Conservation (phyloP, 495 filamentous ascomycete species). For the Corynascus novoguineensis region DNA sequence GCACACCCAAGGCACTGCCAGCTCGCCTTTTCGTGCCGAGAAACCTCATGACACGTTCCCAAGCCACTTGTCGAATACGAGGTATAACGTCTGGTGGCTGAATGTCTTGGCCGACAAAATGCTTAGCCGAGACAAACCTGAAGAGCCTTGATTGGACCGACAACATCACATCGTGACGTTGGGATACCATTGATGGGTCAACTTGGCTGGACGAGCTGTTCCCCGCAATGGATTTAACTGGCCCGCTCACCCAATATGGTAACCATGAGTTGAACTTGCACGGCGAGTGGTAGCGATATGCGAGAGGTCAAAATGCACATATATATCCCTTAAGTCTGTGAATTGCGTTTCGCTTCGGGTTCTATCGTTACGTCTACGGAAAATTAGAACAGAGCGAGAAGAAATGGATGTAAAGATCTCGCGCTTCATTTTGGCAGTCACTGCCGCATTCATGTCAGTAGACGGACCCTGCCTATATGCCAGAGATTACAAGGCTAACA, state of each 20-base stretch:
- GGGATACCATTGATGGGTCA: neutral
- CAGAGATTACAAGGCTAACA: neutral
- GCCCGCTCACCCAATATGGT: neutral
- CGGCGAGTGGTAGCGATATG: neutral
- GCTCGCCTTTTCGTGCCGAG: neutral
- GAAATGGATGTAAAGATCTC: neutral
- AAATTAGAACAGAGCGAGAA: neutral
- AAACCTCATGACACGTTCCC: neutral
- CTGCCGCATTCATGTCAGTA: slow-evolving; percentile 8
- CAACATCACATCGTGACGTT: neutral
- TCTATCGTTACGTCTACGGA: neutral
- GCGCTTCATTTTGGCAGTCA: neutral
- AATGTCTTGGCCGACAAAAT: neutral
- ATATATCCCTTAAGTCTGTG: neutral
- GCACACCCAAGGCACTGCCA: neutral
- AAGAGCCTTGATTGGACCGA: neutral
- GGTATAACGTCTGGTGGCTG: neutral
- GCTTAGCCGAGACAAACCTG: slow-evolving; percentile 4
- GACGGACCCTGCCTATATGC: neutral
- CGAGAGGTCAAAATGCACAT: neutral
- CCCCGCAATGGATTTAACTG: neutral
- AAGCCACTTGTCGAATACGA: slow-evolving; percentile 6
- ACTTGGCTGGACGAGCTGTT: neutral
- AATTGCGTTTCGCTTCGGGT: neutral
- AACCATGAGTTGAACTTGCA: neutral